Conservation (phyloP, 768 basidiomycete genomes). For the Phlegmacium glaucopus region DNA sequence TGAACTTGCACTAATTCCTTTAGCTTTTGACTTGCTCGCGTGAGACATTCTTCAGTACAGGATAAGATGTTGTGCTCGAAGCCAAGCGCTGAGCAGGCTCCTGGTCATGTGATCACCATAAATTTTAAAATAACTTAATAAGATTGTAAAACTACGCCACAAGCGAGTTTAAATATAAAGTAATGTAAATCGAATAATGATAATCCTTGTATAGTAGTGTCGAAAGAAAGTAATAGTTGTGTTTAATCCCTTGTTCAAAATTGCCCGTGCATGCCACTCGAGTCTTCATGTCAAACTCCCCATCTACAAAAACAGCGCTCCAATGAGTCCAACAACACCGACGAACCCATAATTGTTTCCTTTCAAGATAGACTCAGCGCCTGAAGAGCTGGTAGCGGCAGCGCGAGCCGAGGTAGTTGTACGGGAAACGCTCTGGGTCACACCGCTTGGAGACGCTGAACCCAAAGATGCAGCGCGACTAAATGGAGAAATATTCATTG, state of each 20-base stretch:
- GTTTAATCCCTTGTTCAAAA: neutral
- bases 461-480: neutral
- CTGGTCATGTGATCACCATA: neutral
- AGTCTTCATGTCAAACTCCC: neutral
- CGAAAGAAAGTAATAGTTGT: too few relatives aligned
- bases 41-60: conserved; percentile 40
- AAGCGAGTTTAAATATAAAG: neutral
- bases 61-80: too few relatives aligned
- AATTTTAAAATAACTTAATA: neutral
- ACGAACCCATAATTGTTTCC: conserved; percentile 14
- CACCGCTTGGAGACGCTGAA: conserved; percentile 1
- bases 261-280: neutral
- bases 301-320: conserved; percentile 17
- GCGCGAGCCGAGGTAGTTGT: conserved; percentile 4
- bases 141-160: neutral
- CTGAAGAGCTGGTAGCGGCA: conserved; percentile 12
- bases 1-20: conserved; percentile 68
- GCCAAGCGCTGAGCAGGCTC: neutral
- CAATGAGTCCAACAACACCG: conserved; percentile 18
- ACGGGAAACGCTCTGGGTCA: conserved; percentile 3
- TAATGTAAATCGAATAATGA: too few relatives aligned
- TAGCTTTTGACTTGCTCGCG: conserved; percentile 58
- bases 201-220: too few relatives aligned
- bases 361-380: conserved; percentile 11
- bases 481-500: too few relatives aligned